Base-by-base conservation (phyloP, 2,329 filamentous ascomycete genomes). In the Hypomyces rosellus region DNA sequence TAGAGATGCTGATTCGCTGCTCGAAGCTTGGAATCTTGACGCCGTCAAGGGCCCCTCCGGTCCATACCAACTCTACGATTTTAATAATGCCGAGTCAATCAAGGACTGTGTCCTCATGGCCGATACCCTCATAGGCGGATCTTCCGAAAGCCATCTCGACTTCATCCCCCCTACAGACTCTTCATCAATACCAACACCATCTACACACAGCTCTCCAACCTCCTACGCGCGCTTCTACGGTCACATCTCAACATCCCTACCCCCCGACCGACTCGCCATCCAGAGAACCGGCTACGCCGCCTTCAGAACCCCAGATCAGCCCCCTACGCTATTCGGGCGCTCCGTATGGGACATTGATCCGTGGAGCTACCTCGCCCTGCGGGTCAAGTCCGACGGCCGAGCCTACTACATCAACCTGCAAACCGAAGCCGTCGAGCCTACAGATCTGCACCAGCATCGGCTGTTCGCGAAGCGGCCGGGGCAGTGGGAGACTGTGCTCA, bases 351-450 rank as follows among this genome's bases (percentile, higher is more conserved):
- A 97, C 64, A 85, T 96, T 47, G 91, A 96, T 62, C 84, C 88
- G 3, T 97, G 95, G 70, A 74, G 79, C 12, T 96, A 90, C 69
- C 83, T 99, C 9, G 92, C 89, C 0, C 70, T 99, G 62, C 85
- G 91, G 13, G 78, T 99, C 60, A 93, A 90, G 67, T 92, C 88
- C 3, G 93, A 97, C 64, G 91, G 90, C 14, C 78, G 93, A 52
- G 86, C 88, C 61, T 99, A 97, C 73, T 89, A 96, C 51, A 82
- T 99, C 62, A 99, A 99, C 68, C 74, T 99, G 14, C 93, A 97
- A 73, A 96, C 91, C 3, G 92, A 99, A 64, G 88, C 88, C 1
- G 85, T 99, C 49, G 88, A 96, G 44, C 88, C 89, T 11, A 92
- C 90, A n/a, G 93, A 99, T 66, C 76, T 99, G 55, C 93, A 97